These are phyloP conservation scores for Zoysia pacifica DNA, from an alignment of 176 grass and related monocot species.

Conservation along the genomic window DNA sequence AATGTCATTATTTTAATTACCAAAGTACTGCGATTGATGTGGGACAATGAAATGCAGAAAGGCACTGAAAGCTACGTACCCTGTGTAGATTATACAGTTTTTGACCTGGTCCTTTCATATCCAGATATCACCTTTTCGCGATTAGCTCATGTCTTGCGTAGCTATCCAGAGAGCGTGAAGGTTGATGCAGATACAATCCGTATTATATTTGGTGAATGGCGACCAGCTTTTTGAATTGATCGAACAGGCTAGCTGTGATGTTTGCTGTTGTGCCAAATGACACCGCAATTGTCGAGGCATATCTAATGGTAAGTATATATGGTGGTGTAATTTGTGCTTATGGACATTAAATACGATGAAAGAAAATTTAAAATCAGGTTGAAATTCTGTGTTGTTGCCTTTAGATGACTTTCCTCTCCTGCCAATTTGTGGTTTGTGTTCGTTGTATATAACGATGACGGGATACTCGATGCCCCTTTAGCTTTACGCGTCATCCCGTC, in stretches of 20 bases:
- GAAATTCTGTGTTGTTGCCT: too few species aligned
- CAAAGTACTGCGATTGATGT: not conserved
- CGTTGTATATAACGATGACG: conserved; percentile 38
- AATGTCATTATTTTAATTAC: not conserved
- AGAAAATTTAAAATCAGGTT: too few species aligned
- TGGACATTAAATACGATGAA: conserved; percentile 24
- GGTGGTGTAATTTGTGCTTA: not conserved
- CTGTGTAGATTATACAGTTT: not conserved
- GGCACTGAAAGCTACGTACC: conserved; percentile 1
- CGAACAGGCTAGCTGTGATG: not conserved
- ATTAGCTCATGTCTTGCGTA: conserved; percentile 44
- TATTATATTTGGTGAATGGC: conserved; percentile 7
- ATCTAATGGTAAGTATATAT: not conserved
- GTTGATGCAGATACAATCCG: not conserved
- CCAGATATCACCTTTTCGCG: conserved; percentile 51
- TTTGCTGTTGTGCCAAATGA: not conserved
- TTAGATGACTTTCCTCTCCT: not conserved
- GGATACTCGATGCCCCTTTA: conserved; percentile 20
- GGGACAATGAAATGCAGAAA: not conserved
- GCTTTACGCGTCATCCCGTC: not conserved
- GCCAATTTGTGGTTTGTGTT: not conserved
- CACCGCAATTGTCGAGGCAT: conserved; percentile 8
- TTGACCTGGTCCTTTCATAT: conserved; percentile 36
- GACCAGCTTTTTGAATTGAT: conserved; percentile 25
- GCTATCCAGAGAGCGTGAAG: not conserved